Evolutionary conservation across 371 early-diverging fungal genomes (phyloP), one percentile per base, ranked within the genome.

Genomic region (Funneliformis caledonium): DNA sequence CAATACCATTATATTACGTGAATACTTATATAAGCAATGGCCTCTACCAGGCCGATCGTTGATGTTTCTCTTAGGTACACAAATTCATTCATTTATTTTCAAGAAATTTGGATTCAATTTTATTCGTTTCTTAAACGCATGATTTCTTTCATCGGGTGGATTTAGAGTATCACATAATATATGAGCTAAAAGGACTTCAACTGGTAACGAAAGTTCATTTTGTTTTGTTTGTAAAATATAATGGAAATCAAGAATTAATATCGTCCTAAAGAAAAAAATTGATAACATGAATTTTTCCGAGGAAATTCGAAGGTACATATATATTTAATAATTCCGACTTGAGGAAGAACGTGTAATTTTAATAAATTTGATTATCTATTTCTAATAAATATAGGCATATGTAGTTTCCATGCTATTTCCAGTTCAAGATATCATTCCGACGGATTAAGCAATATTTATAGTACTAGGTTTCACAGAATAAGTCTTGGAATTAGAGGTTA

Each of bases 131-230:
- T 31, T 61, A 73, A 19, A 80, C 85, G 80, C 81, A 87, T 88
- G 82, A 84, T 89, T 31, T 82, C 86, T 3, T 64, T 89, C 64
- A 85, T 87, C 26, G 89, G 88, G 2, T 89, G 87, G 86, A 50
- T 83, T 12, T 89, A 1, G 89, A 89, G 72, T 89, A 88, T 64
- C 87, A 87, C 16, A 77, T 86, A 61, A 81, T 88, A 56, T 89
- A 88, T 64, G 80, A 84, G 4, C 78, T 83, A 1, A 85, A 86
- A 74, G 42, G 65, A 31, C 4, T 4, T 26, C 19, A 26, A 7
- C n/a, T 1, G 7, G 0, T 47, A 4, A 74, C 33, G 45, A 47
- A 31, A 12, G 12, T 16, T 47, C 47, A 33, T 42, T 69, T 69
- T 31, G 50, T 19, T 31, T 7, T 31, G 50, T 19, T 31, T 6